A percentile compares a stretch with the other conserved stretches of the same genome.
Evolutionary conservation across 495 filamentous ascomycete species (phyloP).

Genomic region (Xylaria intraflava): DNA sequence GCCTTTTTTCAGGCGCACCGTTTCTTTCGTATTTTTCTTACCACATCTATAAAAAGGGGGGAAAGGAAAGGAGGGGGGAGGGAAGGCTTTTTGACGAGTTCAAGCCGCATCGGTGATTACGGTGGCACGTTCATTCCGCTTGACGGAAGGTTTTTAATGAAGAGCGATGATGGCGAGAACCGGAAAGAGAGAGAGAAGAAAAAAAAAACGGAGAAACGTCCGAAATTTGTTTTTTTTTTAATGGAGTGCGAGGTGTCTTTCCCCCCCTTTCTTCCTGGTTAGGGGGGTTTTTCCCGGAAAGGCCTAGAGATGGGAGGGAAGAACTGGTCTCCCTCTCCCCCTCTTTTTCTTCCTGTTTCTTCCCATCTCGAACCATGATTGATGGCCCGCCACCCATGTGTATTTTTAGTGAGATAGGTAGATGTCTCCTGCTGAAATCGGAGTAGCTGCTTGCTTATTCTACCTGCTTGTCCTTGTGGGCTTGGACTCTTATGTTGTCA

Average conservation of each 20-base stretch:
- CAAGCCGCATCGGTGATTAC: background rate
- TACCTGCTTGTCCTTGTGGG: background rate
- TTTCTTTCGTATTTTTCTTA: background rate
- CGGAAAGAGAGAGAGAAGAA: background rate
- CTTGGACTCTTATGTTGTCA: background rate
- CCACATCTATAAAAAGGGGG: background rate
- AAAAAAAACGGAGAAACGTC: background rate
- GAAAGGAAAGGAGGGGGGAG: background rate
- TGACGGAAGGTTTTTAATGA: constrained; percentile 5
- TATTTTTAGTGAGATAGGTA: background rate
- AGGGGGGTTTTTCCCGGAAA: no score
- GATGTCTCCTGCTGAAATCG: background rate
- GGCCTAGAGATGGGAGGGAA: background rate
- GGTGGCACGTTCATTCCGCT: background rate
- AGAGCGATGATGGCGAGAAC: constrained; percentile 4
- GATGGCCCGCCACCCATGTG: background rate
- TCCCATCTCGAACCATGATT: no score
- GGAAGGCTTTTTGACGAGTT: background rate
- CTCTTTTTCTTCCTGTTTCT: no score
- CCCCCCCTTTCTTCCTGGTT: no score
- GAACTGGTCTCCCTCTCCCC: background rate
- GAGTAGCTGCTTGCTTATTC: background rate
- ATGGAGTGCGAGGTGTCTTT: no score
- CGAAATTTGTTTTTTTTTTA: background rate
- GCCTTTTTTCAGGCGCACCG: background rate